These are phyloP conservation scores for Urochloa ruziziensis DNA, from an alignment of 176 grass and related monocot species.

Conservation along the genomic window DNA sequence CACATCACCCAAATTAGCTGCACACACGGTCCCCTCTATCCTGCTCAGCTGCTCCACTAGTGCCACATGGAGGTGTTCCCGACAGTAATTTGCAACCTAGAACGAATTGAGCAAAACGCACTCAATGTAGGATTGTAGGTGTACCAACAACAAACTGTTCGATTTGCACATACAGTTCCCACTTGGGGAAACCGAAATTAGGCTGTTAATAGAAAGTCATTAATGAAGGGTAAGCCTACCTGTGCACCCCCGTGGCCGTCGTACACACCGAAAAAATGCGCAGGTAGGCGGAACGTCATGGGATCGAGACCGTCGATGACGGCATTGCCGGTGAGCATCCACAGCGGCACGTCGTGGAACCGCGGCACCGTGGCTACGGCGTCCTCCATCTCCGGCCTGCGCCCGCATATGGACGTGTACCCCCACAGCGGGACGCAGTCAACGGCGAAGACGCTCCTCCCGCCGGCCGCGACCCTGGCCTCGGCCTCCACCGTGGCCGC, in stretches of 20 bases:
- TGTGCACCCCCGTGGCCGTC: constrained; percentile 77
- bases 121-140: not conserved
- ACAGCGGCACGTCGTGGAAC: constrained; percentile 69
- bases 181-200: not conserved
- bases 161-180: not conserved
- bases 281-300: constrained; percentile 48
- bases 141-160: not conserved
- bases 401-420: constrained; percentile 57
- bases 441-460: constrained; percentile 57
- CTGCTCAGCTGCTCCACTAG: constrained; percentile 58
- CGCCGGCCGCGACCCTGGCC: constrained; percentile 41
- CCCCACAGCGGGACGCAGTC: constrained; percentile 79
- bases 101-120: not conserved
- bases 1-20: constrained; percentile 17
- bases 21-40: constrained; percentile 20
- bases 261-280: constrained; percentile 85
- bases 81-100: constrained; percentile 83
- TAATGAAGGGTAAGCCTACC: constrained; percentile 21
- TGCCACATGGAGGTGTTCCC: constrained; percentile 46
- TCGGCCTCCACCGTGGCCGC: constrained; percentile 44
- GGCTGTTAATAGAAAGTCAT: not conserved
- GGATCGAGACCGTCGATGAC: constrained; percentile 55
- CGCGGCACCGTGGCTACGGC: constrained; percentile 39
- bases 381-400: constrained; percentile 73
- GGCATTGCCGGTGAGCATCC: constrained; percentile 58